Conservation (phyloP, 1,139 yeast genomes). For the Nakaseomyces sp. region DNA sequence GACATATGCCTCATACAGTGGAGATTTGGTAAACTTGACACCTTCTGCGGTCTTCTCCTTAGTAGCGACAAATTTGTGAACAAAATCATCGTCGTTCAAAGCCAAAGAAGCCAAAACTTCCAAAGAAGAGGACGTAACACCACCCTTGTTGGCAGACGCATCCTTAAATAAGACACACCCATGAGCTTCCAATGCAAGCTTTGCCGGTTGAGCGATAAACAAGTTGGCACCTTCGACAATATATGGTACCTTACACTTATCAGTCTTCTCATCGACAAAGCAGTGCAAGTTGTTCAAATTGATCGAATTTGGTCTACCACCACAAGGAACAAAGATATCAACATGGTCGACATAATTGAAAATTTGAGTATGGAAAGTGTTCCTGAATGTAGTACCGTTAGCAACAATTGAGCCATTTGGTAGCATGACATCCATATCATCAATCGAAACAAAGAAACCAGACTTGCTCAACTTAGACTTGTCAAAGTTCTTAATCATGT, state of each 20-base stretch:
- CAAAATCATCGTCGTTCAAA: slow-evolving; percentile 78
- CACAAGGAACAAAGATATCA: slow-evolving; percentile 91
- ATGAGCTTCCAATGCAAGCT: slow-evolving; percentile 73
- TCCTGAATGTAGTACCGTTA: slow-evolving; percentile 88
- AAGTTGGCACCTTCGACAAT: slow-evolving; percentile 97
- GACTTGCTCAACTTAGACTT: slow-evolving; percentile 52
- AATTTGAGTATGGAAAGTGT: slow-evolving; percentile 73
- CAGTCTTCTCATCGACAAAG: slow-evolving; percentile 67
- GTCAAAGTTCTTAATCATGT: slow-evolving; percentile 68
- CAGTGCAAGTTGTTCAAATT: slow-evolving; percentile 73
- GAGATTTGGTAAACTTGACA: slow-evolving; percentile 36
- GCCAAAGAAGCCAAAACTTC: slow-evolving; percentile 94
- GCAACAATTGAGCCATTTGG: slow-evolving; percentile 69
- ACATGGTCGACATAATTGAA: slow-evolving; percentile 61
- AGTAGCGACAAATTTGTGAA: slow-evolving; percentile 40
- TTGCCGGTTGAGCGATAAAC: slow-evolving; percentile 91
- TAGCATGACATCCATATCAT: slow-evolving; percentile 68
- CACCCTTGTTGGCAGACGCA: slow-evolving; percentile 97
- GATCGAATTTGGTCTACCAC: slow-evolving; percentile 97
- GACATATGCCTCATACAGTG: slow-evolving; percentile 74
- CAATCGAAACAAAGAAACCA: slow-evolving; percentile 81
- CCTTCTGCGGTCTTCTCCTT: slow-evolving; percentile 20
- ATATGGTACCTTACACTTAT: slow-evolving; percentile 71
- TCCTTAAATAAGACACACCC: slow-evolving; percentile 87
- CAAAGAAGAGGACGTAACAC: slow-evolving; percentile 92